A percentile compares a stretch with the other conserved stretches of the same genome.
phyloP scores from a whole-genome alignment of 208 protist genomes.

The Crithidia fasciculata region DNA sequence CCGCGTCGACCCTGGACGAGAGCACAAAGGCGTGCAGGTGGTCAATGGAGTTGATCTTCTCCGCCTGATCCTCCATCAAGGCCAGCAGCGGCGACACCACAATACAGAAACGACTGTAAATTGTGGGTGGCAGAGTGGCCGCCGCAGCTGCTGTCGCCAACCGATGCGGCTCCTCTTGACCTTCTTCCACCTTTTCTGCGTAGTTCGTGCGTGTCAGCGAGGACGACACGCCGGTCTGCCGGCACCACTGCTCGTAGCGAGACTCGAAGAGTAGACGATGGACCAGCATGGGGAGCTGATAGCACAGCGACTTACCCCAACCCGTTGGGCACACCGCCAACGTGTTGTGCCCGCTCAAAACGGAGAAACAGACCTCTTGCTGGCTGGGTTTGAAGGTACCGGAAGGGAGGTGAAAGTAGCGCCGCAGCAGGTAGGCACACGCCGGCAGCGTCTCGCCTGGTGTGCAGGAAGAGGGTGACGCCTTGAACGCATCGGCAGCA shows the following conservation, averaged over 20 bases:
- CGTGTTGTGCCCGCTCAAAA: slow-evolving; percentile 70
- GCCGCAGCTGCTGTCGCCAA: neutral
- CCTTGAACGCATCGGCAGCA: neutral
- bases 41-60: slow-evolving; percentile 42
- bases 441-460: slow-evolving; percentile 40
- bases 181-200: too few species aligned
- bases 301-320: slow-evolving; percentile 96
- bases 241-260: slow-evolving; percentile 48
- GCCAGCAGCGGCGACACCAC: slow-evolving; percentile 96
- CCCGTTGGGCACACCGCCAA: slow-evolving; percentile 95
- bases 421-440: slow-evolving; percentile 59
- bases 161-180: neutral
- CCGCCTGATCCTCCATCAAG: slow-evolving; percentile 96
- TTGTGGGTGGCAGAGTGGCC: slow-evolving; percentile 1
- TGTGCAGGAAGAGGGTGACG: neutral
- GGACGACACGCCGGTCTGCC: neutral
- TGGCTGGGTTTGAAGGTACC: slow-evolving; percentile 83
- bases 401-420: slow-evolving; percentile 55
- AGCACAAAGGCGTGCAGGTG: slow-evolving; percentile 62
- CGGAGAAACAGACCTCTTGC: slow-evolving; percentile 73
- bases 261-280: slow-evolving; percentile 72
- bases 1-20: slow-evolving; percentile 49
- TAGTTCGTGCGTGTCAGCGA: slow-evolving; percentile 1
- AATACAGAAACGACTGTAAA: slow-evolving; percentile 65
- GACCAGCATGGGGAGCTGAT: slow-evolving; percentile 94